Evolutionary conservation across 140 eudicot genomes (phyloP), one percentile per base, ranked within the genome.

Genomic region (Cichorium intybus): DNA sequence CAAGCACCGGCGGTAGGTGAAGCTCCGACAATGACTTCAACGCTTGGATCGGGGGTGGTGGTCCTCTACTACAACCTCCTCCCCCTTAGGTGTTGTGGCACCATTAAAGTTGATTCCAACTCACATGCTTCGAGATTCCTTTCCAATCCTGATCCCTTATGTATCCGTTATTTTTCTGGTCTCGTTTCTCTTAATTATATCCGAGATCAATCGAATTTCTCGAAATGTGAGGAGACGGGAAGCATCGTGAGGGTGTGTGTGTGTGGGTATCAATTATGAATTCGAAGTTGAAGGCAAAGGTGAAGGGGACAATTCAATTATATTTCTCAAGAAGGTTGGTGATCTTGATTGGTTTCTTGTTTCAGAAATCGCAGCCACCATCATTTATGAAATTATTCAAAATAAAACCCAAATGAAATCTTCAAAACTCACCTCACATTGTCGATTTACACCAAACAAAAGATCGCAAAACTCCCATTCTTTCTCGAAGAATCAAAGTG

Each of bases 311-410:
- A 74, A 82, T 72, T 74, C 80, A 80, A 57, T 75, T 88, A 66
- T 79, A 86, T 23, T 75, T 64, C 4, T 70, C 75, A 18, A 88
- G n/a, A 81, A 1, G 94, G 90, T 58, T 68, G 95, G 90, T 6
- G 95, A 85, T 49, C 95, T 82, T 51, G 69, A 68, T 50, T 75
- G 45, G 68, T 66, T 77, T 14, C 74, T 82, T 62, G 85, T 82
- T 64, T 75, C 87, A 37, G 87, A 56, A 75, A 78, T 71, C 20
- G 94, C 87, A 75, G 95, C 90, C 77, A 80, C 96, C 94, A 85
- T n/a, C n/a, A n/a, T n/a, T n/a, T n/a, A n/a, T n/a, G n/a, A n/a
- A n/a, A n/a, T n/a, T n/a, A n/a, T n/a, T n/a, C n/a, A n/a, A n/a
- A n/a, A n/a, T n/a, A n/a, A n/a, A n/a, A n/a, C n/a, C n/a, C n/a